These are phyloP conservation scores for Leishmania lainsoni DNA, from an alignment of 208 protist species.

Conservation along the genomic window DNA sequence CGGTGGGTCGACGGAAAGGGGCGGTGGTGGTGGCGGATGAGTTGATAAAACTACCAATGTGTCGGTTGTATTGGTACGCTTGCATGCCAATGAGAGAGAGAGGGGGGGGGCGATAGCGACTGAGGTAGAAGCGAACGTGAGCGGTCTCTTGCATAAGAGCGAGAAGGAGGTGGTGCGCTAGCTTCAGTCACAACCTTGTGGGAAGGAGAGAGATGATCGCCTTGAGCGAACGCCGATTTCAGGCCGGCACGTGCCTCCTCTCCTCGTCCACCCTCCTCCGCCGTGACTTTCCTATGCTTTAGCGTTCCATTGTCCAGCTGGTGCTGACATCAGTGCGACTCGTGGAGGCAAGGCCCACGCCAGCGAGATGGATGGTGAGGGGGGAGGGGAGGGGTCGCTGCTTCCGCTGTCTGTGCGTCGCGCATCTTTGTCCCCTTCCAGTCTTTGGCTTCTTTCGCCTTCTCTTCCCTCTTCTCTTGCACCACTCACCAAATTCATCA, in stretches of 20 bases:
- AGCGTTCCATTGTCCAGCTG: neutral
- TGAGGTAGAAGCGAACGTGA: neutral
- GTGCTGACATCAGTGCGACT: neutral
- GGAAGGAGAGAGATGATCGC: too few relatives aligned
- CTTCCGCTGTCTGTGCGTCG: neutral
- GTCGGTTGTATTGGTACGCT: neutral
- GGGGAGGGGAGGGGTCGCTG: neutral
- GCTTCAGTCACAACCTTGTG: too few relatives aligned
- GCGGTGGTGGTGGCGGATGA: neutral
- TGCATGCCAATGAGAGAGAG: neutral
- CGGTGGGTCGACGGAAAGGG: neutral
- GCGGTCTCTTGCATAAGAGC: too few relatives aligned
- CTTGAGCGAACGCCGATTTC: too few relatives aligned
- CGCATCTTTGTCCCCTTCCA: too few relatives aligned
- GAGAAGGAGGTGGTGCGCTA: too few relatives aligned
- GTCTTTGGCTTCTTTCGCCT: too few relatives aligned
- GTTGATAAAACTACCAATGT: neutral
- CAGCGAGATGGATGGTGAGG: neutral
- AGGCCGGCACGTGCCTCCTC: neutral
- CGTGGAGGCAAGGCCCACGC: neutral
- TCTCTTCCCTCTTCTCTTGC: too few relatives aligned
- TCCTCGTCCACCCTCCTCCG: neutral
- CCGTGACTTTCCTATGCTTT: neutral
- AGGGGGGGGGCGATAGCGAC: neutral
- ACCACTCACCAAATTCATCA: too few relatives aligned